A percentile compares a stretch with the other conserved stretches of the same genome.
phyloP scores from a whole-genome alignment of 805 yeast genomes.

The Blastobotrys terrestris region DNA sequence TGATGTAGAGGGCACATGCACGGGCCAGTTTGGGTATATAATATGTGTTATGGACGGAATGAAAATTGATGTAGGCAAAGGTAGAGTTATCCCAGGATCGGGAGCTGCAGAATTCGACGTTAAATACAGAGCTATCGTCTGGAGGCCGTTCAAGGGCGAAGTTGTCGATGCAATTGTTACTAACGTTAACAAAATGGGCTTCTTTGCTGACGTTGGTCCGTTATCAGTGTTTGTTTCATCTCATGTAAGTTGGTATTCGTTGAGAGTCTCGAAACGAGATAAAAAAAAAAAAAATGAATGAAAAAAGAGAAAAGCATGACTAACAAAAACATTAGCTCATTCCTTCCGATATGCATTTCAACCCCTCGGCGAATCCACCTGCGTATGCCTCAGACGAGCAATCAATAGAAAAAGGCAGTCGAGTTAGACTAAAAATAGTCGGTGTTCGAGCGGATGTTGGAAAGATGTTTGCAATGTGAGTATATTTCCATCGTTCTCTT shows the following conservation, averaged over 20 bases:
- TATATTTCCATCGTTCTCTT: background rate
- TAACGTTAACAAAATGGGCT: slow-evolving; percentile 90
- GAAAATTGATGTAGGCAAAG: slow-evolving; percentile 92
- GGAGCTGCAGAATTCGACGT: slow-evolving; percentile 97
- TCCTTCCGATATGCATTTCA: slow-evolving; percentile 88
- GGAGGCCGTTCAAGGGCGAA: slow-evolving; percentile 98
- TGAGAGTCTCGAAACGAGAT: background rate
- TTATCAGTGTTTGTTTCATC: slow-evolving; percentile 90
- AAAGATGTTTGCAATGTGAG: slow-evolving; percentile 81
- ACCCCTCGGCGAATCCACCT: slow-evolving; percentile 97
- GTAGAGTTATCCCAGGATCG: slow-evolving; percentile 80
- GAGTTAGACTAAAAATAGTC: slow-evolving; percentile 89
- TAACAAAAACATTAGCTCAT: slow-evolving; percentile 41
- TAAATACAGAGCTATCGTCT: slow-evolving; percentile 91
- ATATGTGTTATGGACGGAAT: slow-evolving; percentile 93
- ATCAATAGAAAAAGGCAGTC: slow-evolving; percentile 87
- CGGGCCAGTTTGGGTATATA: slow-evolving; percentile 97
- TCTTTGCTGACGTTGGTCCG: slow-evolving; percentile 98
- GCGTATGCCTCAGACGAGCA: slow-evolving; percentile 95
- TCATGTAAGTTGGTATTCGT: slow-evolving; percentile 47
- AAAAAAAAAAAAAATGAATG: background rate
- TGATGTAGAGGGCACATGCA: slow-evolving; percentile 98
- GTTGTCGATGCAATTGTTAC: slow-evolving; percentile 97
- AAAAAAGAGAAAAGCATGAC: background rate
- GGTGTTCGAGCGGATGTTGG: slow-evolving; percentile 98